Evolutionary conservation across 2,329 filamentous ascomycete species (phyloP), one percentile per base, ranked within the genome.

Genomic region (Incumbomyces lentus): DNA sequence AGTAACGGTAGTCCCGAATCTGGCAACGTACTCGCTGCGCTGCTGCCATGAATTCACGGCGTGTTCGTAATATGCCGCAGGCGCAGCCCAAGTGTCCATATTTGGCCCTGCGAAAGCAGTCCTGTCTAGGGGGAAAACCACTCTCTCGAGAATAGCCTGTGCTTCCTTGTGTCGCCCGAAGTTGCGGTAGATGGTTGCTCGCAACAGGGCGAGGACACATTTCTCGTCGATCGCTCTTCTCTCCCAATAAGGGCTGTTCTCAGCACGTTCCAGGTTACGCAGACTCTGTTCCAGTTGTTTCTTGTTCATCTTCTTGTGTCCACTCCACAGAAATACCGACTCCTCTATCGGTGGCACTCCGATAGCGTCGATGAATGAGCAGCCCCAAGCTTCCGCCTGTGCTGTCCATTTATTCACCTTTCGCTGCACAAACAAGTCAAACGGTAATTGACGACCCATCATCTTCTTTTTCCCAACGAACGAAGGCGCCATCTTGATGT

Each of bases 261-360:
- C 63, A 56, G 86, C 79, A 49, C 82, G 79, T 0, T 71, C 68
- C 10, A 95, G 66, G n/a, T 75, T 74, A 1, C 62, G 65, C 32
- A 86, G 62, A 0, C 80, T 85, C 35, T 71, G 67, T 40, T 82
- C 69, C 12, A 95, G 69, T 49, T 90, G 76, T 0, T 68, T 66
- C 1, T 66, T 57, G 2, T 75, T 70, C 86, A 95, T 93, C 46
- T 87, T 79, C 64, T 86, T 90, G 56, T 79, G 80, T 0, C 89
- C 90, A 59, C 86, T 89, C 89, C 89, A 96, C 57, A 96, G 79
- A 62, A 90, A 94, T 11, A 84, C 81, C 84, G 96, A 94, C 68
- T 96, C 92, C 58, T 88, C 78, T 1, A 86, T 71, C 0, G 92
- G 92, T 49, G 81, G 84, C 2, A 86, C 73, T 0, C 88, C 88